Percentiles rank a stretch among this genome's conserved stretches.
phyloP scores from a whole-genome alignment of 2,329 filamentous ascomycete species.

The Xylaria sp. region DNA sequence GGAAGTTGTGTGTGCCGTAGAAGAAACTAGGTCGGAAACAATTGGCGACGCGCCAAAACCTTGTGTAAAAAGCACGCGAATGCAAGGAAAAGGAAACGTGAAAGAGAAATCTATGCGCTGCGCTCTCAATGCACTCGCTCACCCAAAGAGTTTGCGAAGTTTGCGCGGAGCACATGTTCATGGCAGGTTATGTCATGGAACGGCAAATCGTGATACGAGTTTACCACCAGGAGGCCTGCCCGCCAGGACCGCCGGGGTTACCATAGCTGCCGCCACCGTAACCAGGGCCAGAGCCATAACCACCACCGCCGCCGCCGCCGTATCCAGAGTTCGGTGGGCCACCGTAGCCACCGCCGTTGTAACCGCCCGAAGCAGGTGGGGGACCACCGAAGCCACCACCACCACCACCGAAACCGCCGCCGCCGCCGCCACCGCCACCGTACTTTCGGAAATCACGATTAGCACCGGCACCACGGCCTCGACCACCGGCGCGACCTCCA shows the following conservation, averaged over 20 bases:
- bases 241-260: constrained; percentile 63
- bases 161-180: constrained; percentile 6
- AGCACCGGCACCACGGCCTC: constrained; percentile 74
- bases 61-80: constrained; percentile 43
- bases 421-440: constrained; percentile 56
- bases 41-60: constrained; percentile 37
- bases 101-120: constrained; percentile 41
- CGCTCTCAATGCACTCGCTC: constrained; percentile 42
- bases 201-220: constrained; percentile 23
- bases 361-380: constrained; percentile 55
- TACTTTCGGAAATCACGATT: constrained; percentile 93
- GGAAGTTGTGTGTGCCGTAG: constrained; percentile 49
- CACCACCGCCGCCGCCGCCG: constrained; percentile 53
- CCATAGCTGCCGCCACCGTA: constrained; percentile 58
- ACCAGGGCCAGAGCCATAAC: constrained; percentile 52
- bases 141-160: constrained; percentile 11
- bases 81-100: constrained; percentile 37
- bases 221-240: constrained; percentile 78
- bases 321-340: constrained; percentile 12
- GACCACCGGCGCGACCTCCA: constrained; percentile 71
- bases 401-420: constrained; percentile 55
- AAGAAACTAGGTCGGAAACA: constrained; percentile 47
- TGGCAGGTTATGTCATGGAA: constrained; percentile 9
- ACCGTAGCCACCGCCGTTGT: constrained; percentile 54
- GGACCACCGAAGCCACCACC: constrained; percentile 54